Evolutionary conservation across 2,329 filamentous ascomycete genomes (phyloP), one percentile per base, ranked within the genome.

Genomic region (Fusarium nelsonii): DNA sequence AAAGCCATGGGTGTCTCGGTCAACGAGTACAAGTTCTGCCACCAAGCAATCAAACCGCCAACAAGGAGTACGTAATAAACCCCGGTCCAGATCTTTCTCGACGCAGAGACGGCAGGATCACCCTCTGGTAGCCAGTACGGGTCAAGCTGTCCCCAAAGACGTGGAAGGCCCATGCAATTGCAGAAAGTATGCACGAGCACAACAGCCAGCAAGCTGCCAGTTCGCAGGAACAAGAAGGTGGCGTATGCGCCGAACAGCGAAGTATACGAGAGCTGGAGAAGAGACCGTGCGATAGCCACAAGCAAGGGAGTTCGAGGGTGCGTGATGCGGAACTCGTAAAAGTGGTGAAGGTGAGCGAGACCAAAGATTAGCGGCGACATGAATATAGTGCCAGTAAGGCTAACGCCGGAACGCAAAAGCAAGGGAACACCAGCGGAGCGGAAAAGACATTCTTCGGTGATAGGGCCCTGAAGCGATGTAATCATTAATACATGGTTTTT

Each of bases 371-470:
- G 82, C 8, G 95, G 95, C 2, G 93, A 92, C 12, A 93, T 82
- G 80, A 97, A 93, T 75, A 97, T 87, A 69, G 92, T 93, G 40
- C 82, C 82, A 4, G 75, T 69, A 30, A 84, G 74, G 43, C 85
- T 84, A 51, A 88, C 82, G 44, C 85, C 86, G 20, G 93, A 90
- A 50, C 94, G 83, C 32, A 97, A 82, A 75, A 97, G 90, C 12
- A 97, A 85, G 3, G 95, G 92, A 39, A 97, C 86, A 53, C 94
- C 90, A 70, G 94, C 89, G 5, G 93, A 93, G 75, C 96, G 92
- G 84, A 97, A 99, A 74, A 97, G 91, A 63, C 97, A 83, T 80
- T 99, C 96, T 82, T 99, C 96, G 12, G 94, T 97, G 56, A 96
- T 82, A 1, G 96, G 94, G 36, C 93, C 94, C 91, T 92, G 68